Evolutionary conservation across 441 rosid genomes (phyloP), one percentile per base, ranked within the genome.

Genomic region (Euphorbia schlechtendalii): DNA sequence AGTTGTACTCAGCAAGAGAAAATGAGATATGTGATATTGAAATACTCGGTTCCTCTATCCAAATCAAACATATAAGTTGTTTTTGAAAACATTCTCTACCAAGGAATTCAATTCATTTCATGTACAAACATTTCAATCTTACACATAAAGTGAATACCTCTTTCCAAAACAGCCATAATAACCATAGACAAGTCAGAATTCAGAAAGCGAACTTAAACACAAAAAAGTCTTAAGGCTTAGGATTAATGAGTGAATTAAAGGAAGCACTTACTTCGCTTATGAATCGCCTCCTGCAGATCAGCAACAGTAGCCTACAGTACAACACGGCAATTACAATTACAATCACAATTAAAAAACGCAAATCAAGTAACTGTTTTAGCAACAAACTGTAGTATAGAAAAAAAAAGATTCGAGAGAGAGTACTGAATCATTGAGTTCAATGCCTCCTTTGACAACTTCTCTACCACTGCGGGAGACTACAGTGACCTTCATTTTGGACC

Each of bases 281-380:
- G 81, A 80, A 92, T 86, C 56, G 88, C 93, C 65, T 84, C 88
- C 76, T 92, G 96, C 76, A 89, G 81, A 83, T 89, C 93, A 77
- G 88, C 87, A 67, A 89, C 93, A 5, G 87, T 89, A 46, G 93
- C 98, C 98, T 92, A 71, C 67, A 64, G 63, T 64, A 58, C 63
- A 64, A 68, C 15, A 58, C 48, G 45, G 30, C 8, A 53, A 7
- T 51, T 5, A 63, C 61, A 45, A 68, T 6, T 59, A 20, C 65
- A n/a, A n/a, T n/a, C n/a, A n/a, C n/a, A n/a, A n/a, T n/a, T n/a
- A n/a, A n/a, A n/a, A n/a, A n/a, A n/a, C n/a, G n/a, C n/a, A n/a
- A 65, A 70, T 45, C n/a, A 8, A 10, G 2, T 56, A 55, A 54
- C 48, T 27, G 48, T 65, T 27, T 27, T 52, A 52, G 32, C n/a